phyloP scores from a whole-genome alignment of 768 basidiomycete species.

The Tremella mesenterica region DNA sequence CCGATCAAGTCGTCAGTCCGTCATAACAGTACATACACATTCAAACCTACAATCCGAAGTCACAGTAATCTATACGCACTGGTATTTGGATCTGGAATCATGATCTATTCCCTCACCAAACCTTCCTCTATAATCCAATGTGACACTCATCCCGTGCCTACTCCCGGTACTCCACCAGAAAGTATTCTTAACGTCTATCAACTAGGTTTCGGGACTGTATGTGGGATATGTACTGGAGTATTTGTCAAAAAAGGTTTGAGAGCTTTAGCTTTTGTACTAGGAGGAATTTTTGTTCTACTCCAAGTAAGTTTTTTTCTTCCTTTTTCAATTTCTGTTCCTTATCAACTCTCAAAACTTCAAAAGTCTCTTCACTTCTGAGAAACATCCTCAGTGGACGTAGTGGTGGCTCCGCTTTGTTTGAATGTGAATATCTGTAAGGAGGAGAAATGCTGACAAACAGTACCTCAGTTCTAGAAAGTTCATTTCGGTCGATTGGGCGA shows the following conservation, averaged over 20 bases:
- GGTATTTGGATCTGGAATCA: not conserved
- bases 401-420: no score
- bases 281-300: slow-evolving; percentile 79
- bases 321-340: not conserved
- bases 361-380: no score
- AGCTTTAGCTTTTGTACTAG: slow-evolving; percentile 71
- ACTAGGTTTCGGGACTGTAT: slow-evolving; percentile 77
- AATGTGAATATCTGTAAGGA: not conserved
- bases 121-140: not conserved
- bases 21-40: no score
- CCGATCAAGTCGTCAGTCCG: no score
- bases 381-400: no score
- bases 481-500: slow-evolving; percentile 73
- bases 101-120: not conserved
- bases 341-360: not conserved
- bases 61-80: no score
- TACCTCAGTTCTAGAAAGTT: slow-evolving; percentile 67
- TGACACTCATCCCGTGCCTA: not conserved
- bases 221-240: slow-evolving; percentile 80
- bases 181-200: slow-evolving; percentile 75
- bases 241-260: slow-evolving; percentile 94
- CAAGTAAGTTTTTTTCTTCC: slow-evolving; percentile 54
- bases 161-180: slow-evolving; percentile 17
- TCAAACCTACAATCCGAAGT: no score
- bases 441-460: slow-evolving; percentile 47